Evolutionary conservation across 768 basidiomycete species (phyloP).

Genomic region (Gloeopeniophorella convolvens): DNA sequence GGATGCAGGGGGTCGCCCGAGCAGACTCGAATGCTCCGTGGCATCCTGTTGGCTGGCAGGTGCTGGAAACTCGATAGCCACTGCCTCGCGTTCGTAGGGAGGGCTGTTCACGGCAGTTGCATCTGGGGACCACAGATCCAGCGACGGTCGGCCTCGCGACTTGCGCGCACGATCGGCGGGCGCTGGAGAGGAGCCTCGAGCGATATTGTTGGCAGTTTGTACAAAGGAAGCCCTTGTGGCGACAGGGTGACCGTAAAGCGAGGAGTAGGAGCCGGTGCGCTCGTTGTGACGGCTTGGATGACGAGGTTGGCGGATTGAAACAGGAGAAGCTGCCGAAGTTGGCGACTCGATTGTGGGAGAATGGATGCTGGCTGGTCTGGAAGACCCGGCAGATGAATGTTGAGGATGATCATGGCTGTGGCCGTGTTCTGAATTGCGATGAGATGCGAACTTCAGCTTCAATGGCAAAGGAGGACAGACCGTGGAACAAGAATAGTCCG

Average conservation of each 20-base stretch:
- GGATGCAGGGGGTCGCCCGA: slow-evolving; percentile 7
- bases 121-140: slow-evolving; percentile 13
- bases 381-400: slow-evolving; percentile 6
- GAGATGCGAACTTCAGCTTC: neutral
- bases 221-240: slow-evolving; percentile 68
- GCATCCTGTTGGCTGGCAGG: slow-evolving; percentile 1
- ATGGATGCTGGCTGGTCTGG: slow-evolving; percentile 11
- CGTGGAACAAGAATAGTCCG: slow-evolving; percentile 93
- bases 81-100: slow-evolving; percentile 7
- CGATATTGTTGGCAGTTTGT: slow-evolving; percentile 81
- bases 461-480: slow-evolving; percentile 36
- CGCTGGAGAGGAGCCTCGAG: slow-evolving; percentile 43
- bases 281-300: slow-evolving; percentile 23
- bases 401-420: slow-evolving; percentile 27
- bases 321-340: neutral
- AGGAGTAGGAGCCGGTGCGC: slow-evolving; percentile 44
- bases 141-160: slow-evolving; percentile 23
- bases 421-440: slow-evolving; percentile 12
- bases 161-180: slow-evolving; percentile 19
- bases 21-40: slow-evolving; percentile 42
- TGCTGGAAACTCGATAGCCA: neutral
- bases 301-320: slow-evolving; percentile 31
- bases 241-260: slow-evolving; percentile 68
- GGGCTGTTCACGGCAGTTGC: neutral
- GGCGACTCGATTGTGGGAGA: neutral